These are phyloP conservation scores for Stachybotrys echinatus DNA, from an alignment of 2,329 filamentous ascomycete genomes.

Conservation along the genomic window DNA sequence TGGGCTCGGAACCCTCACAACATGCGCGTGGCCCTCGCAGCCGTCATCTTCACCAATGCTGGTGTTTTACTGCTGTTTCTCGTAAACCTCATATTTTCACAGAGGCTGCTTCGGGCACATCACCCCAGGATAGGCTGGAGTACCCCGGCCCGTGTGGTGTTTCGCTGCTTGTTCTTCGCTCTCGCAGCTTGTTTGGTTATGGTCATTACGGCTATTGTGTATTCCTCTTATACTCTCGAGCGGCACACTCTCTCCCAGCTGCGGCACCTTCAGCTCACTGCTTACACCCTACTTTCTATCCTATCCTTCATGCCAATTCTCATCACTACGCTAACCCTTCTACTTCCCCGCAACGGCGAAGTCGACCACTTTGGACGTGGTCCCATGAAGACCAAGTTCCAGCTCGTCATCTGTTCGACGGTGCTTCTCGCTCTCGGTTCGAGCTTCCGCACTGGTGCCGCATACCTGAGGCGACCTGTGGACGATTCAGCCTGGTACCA, in stretches of 20 bases:
- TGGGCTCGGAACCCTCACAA: slow-evolving; percentile 41
- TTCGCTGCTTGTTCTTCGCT: slow-evolving; percentile 53
- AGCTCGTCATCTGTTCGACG: slow-evolving; percentile 54
- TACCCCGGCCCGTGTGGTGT: slow-evolving; percentile 39
- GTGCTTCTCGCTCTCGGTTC: slow-evolving; percentile 63
- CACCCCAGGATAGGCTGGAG: slow-evolving; percentile 71
- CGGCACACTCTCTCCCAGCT: slow-evolving; percentile 41
- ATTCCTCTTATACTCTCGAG: slow-evolving; percentile 63
- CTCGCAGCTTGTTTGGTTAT: slow-evolving; percentile 58
- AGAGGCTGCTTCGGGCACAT: slow-evolving; percentile 68
- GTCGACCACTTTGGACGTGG: slow-evolving; percentile 56
- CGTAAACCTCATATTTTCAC: slow-evolving; percentile 71
- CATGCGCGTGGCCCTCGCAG: slow-evolving; percentile 46
- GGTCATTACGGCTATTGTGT: slow-evolving; percentile 59
- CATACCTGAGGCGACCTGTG: slow-evolving; percentile 44
- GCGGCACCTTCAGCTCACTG: slow-evolving; percentile 59
- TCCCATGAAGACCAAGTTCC: slow-evolving; percentile 60
- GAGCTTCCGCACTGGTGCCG: slow-evolving; percentile 58
- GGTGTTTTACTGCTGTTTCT: slow-evolving; percentile 73
- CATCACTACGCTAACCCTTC: slow-evolving; percentile 44
- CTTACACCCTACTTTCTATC: slow-evolving; percentile 55
- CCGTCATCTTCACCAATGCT: slow-evolving; percentile 65
- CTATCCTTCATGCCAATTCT: slow-evolving; percentile 59
- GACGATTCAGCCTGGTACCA: slow-evolving; percentile 64
- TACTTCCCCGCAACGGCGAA: slow-evolving; percentile 37